These are phyloP conservation scores for Myxozyma kluyveri DNA, from an alignment of 805 yeast genomes.

Conservation along the genomic window DNA sequence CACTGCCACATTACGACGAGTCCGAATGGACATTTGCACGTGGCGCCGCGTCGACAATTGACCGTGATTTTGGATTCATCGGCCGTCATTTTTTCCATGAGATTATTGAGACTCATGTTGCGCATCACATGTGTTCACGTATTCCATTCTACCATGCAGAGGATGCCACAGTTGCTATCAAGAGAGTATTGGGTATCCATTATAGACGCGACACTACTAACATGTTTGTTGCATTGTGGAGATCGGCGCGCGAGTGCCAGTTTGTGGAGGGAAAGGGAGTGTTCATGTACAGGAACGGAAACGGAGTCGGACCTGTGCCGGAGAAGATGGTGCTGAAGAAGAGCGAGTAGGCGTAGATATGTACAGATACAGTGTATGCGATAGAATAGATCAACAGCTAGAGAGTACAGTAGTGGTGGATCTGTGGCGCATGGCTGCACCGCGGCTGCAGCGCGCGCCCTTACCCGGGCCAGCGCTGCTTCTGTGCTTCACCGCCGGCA, in stretches of 20 bases:
- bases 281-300: slow-evolving; percentile 69
- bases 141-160: slow-evolving; percentile 78
- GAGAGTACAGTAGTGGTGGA: too few relatives aligned
- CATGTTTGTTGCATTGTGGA: slow-evolving; percentile 66
- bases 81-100: slow-evolving; percentile 81
- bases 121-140: slow-evolving; percentile 79
- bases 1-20: slow-evolving; percentile 76
- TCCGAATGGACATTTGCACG: slow-evolving; percentile 72
- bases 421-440: slow-evolving; percentile 6
- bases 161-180: slow-evolving; percentile 60
- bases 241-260: slow-evolving; percentile 60
- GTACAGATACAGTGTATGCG: too few relatives aligned
- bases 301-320: slow-evolving; percentile 50
- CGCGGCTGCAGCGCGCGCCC: slow-evolving; percentile 7
- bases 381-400: too few relatives aligned
- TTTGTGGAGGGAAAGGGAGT: slow-evolving; percentile 71
- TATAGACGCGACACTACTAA: slow-evolving; percentile 65
- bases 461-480: not conserved
- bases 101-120: slow-evolving; percentile 85
- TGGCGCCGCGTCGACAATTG: slow-evolving; percentile 89
- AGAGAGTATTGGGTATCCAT: slow-evolving; percentile 81
- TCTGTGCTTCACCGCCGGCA: slow-evolving; percentile 1
- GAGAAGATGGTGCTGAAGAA: slow-evolving; percentile 12
- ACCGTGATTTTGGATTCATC: slow-evolving; percentile 75
- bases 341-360: slow-evolving; percentile 14